Base-by-base conservation (phyloP, 345 rosid genomes). In the Bruguiera parviflora region DNA sequence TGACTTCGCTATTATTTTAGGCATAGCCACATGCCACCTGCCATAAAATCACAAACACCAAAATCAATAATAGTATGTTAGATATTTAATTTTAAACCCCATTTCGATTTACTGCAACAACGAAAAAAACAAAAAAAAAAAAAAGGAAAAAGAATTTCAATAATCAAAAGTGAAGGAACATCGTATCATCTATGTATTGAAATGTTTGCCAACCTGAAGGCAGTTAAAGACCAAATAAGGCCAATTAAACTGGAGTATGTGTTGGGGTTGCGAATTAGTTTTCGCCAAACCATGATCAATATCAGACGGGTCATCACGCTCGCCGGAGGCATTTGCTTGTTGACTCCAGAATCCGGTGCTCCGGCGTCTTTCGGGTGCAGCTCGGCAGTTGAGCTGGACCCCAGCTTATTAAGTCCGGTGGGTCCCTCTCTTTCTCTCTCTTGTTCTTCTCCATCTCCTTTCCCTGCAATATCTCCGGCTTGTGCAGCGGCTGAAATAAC, bases 381-480 rank as follows among this genome's bases (percentile, higher is more conserved):
- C 89, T 89, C 95, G 0, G 83, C 86, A 4, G 87, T 79, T 58
- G 96, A 86, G 66, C 72, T 88, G 1, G 92, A 80, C 51, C 85
- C 93, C 63, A 77, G 71, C 73, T 89, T 92, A 53, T 81, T 83
- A 9, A 83, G 84, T 31, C 77, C 87, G 8, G 71, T 55, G 24
- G 70, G 47, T 21, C 77, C 80, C 18, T 68, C 80, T 29, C 57
- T 53, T 18, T 57, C 69, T 58, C 56, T 58, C 11, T 72, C 73
- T 8, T 90, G 51, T 79, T 72, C 66, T 20, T 81, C 79, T 35
- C 37, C 92, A 11, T 67, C 87, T 16, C 83, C 94, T 77, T 71
- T 84, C 22, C 85, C 92, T 7, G 70, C 86, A 33, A 83, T 81
- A 39, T 78, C 91, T 63, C 73, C 91, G 47, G 71, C 83, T 49